Base-by-base conservation (phyloP, 352 stramenopile species). In the Blastocystis sp. region DNA sequence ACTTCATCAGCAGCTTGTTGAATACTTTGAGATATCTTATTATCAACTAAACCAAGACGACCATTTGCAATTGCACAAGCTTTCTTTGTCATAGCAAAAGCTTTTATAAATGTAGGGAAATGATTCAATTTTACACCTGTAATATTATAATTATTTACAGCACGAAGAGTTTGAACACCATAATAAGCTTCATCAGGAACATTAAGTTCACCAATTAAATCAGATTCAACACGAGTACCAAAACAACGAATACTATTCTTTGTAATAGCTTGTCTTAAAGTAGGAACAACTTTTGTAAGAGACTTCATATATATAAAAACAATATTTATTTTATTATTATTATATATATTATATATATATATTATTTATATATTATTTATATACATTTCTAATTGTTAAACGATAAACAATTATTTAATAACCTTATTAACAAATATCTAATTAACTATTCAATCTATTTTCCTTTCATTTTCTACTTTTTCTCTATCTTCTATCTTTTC, bases 191-290 rank as follows among this genome's bases (percentile, higher is more conserved):
- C 45, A 31, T 55, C 43, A 4, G 45, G 45, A 10, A 55, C 45
- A 21, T 55, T 36, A 9, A 55, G 39, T 34, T 55, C 45, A 11
- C 45, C 45, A 4, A 55, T 31, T n/a, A 55, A 34, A 55, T 55
- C 45, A 49, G 45, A 55, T 1, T 55, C 45, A 5, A n/a, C 16
- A 45, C 45, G 45, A 27, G 49, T 59, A 25, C 36, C 49, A 59
- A 52, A 36, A 49, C 49, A 36, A 59, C 49, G 49, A 13, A 59
- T 13, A 52, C n/a, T n/a, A n/a, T n/a, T n/a, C n/a, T n/a, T n/a
- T n/a, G n/a, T n/a, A n/a, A n/a, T n/a, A n/a, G n/a, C n/a, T n/a
- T n/a, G n/a, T n/a, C n/a, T n/a, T n/a, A n/a, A n/a, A n/a, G n/a
- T n/a, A n/a, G n/a, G n/a, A n/a, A n/a, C n/a, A n/a, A n/a, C n/a